Percentiles rank a stretch among this genome's conserved stretches.
Evolutionary conservation across 2,329 filamentous ascomycete species (phyloP).

Genomic region (Scedosporium aurantiacum): DNA sequence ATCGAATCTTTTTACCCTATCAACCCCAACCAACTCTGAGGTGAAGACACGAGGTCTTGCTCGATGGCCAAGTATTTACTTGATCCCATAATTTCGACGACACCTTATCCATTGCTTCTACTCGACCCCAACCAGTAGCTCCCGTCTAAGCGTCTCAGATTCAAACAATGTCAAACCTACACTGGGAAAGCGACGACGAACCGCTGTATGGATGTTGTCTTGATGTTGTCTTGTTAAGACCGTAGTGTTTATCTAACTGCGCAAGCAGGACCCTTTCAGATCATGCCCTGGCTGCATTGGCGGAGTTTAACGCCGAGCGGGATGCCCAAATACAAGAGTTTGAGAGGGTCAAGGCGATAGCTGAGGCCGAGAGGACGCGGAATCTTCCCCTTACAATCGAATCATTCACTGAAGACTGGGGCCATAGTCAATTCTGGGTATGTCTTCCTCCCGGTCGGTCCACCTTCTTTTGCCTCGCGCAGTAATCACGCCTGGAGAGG

Average conservation of each 20-base stretch:
- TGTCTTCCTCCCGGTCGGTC: conserved; percentile 11
- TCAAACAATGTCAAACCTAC: conserved; percentile 6
- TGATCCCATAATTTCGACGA: not conserved
- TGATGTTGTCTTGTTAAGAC: not conserved
- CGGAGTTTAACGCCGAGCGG: conserved; percentile 63
- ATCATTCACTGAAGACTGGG: conserved; percentile 70
- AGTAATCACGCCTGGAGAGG: no score
- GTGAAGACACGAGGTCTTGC: not conserved
- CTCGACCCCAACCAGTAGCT: not conserved
- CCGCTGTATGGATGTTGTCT: conserved; percentile 29
- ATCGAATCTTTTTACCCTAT: not conserved
- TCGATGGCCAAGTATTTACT: not conserved
- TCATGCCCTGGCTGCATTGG: conserved; percentile 55
- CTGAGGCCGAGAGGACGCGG: conserved; percentile 33
- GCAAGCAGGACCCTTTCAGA: conserved; percentile 48
- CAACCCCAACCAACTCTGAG: not conserved
- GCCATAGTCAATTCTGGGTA: conserved; percentile 76
- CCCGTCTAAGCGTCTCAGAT: not conserved
- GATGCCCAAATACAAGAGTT: conserved; percentile 57
- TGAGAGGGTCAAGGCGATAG: conserved; percentile 51
- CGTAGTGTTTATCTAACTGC: not conserved
- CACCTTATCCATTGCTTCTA: conserved; percentile 1
- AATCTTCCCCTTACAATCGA: conserved; percentile 46
- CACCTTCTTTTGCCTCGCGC: not conserved
- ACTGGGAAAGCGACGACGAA: conserved; percentile 31